A percentile compares a stretch with the other conserved stretches of the same genome.
These are phyloP conservation scores for Syzygium malaccense DNA, from an alignment of 441 rosid genomes.

Conservation along the genomic window DNA sequence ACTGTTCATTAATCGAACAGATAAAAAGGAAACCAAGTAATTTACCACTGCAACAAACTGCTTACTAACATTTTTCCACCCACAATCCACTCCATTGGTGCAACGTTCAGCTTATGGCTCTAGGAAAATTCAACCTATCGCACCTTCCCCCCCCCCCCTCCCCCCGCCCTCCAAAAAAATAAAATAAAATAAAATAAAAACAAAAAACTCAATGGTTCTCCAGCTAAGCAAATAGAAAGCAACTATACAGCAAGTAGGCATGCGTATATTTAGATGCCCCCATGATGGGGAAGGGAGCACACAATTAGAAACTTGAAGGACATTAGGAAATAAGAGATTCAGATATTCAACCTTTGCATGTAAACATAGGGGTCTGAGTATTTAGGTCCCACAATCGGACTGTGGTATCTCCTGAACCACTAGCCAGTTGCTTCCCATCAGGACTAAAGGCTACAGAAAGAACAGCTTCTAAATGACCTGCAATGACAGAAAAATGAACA, in stretches of 20 bases:
- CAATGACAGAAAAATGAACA: neutral
- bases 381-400: conserved; percentile 94
- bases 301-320: neutral
- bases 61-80: neutral
- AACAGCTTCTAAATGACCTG: conserved; percentile 91
- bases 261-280: neutral
- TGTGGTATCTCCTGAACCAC: conserved; percentile 98
- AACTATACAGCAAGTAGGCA: neutral
- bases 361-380: conserved; percentile 93
- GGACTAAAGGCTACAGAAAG: conserved; percentile 97
- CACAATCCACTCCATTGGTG: neutral
- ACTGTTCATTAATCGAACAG: neutral
- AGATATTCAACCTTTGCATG: conserved; percentile 63
- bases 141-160: neutral
- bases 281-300: neutral
- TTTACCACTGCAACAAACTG: neutral
- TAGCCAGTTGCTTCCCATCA: conserved; percentile 85
- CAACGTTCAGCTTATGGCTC: neutral
- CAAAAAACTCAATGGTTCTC: neutral
- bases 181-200: neutral
- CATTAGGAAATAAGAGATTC: neutral
- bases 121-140: neutral
- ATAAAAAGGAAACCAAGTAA: neutral
- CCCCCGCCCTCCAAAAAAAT: neutral
- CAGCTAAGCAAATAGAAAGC: neutral